Base-by-base conservation (phyloP, 148 eudicot genomes). In the Chenopodium quinoa region DNA sequence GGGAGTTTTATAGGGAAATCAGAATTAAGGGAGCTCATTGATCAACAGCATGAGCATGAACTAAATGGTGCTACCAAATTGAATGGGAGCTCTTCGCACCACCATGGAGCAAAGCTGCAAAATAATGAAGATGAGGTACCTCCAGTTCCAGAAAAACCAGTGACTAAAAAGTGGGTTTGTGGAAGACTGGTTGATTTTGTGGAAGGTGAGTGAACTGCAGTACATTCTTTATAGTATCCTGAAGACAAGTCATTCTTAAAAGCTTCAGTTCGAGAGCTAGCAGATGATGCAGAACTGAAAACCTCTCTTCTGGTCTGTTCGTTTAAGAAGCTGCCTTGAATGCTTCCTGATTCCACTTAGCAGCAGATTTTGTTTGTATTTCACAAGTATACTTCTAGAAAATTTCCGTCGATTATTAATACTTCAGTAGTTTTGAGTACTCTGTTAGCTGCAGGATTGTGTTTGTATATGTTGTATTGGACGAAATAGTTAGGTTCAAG, bases 141-240 rank as follows among this genome's bases (percentile, higher is more conserved):
- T 1, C 58, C 80, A 25, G 69, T 86, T 47, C 22, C 76, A 52
- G 78, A 85, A 34, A 77, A 68, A 75, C 20, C 76, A 14, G 74
- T 58, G 32, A 82, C 85, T 4, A 93, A 91, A 86, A 92, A 90
- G 86, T 93, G 99, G 98, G 90, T 95, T 77, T 85, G 98, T 44
- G 99, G 99, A 80, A 91, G 93, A 89, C 85, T 95, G 80, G 92
- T 95, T 48, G 93, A 95, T 89, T 91, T 91, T 27, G 83, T 5
- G 4, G 93, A 87, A 72, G 88, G 70, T 81, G 89, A 83, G 87
- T 84, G 75, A 78, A 71, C 3, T 31, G 2, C 72, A 13, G 22
- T n/a, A 58, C 6, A 34, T 66, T 40, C 27, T 40, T 19, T 2
- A 56, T 16, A 34, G 27, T 54, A 9, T 11, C 9, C 11, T 79